Base-by-base conservation (phyloP, 345 rosid genomes). In the Odontarrhena argentea region DNA sequence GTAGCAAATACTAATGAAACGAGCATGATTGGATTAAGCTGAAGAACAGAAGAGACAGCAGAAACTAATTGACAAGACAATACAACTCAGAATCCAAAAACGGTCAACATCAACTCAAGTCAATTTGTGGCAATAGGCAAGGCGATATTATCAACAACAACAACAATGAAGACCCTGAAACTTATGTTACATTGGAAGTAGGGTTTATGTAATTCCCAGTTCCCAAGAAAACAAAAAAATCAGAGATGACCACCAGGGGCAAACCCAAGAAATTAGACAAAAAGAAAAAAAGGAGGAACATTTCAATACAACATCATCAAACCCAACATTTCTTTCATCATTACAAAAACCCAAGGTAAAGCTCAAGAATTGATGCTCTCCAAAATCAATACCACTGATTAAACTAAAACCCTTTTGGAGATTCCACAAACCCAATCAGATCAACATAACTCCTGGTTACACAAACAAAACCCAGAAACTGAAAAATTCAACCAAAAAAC, bases 381-480 rank as follows among this genome's bases (percentile, higher is more conserved):
- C 34, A 14, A 52, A 36, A 60, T 60, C 62, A 15, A 34, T 5
- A 40, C 24, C 64, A 71, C 3, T 71, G 49, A 49, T 18, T 38
- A 63, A 59, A 59, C 56, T 43, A n/a, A 44, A 63, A 69, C 41
- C 41, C 8, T 55, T 48, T 63, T 18, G 18, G n/a, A 58, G 24
- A 68, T 28, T 24, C 55, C 68, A 67, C 47, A 52, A 10, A 28
- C 6, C 8, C 38, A 25, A 77, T 65, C 76, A 74, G 85, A 82
- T 76, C 81, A 82, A 71, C n/a, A 11, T n/a, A 70, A 62, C 49
- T 62, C 63, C 45, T 14, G 3, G 22, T 4, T 7, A 49, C 24
- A 25, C 48, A n/a, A 45, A 60, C 56, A 64, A 57, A 55, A 34
- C 8, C 41, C 57, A 60, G 49, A 67, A 43, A 9, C 18, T 14